Evolutionary conservation across 2,329 filamentous ascomycete species (phyloP), one percentile per base, ranked within the genome.

Genomic region (Endothia cerciana): DNA sequence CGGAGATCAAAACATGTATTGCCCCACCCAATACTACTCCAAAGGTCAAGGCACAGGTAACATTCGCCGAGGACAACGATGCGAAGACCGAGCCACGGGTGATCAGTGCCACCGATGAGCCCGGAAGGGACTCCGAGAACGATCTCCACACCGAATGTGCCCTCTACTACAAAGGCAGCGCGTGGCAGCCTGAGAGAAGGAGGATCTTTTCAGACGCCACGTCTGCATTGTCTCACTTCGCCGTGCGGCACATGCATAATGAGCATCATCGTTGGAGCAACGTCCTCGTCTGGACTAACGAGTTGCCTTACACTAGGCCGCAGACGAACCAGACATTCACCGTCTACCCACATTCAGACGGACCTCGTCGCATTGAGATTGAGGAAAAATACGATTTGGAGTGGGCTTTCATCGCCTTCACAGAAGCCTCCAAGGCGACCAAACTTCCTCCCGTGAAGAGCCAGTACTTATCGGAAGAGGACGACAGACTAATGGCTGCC

Each of bases 391-490:
- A 58, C 38, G n/a, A 30, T 30, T 7, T 63, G 19, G 30, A 64
- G n/a, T 68, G 66, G 66, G 66, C 66, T n/a, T 47, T 68, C 25
- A 58, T 68, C 38, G 63, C 28, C 33, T 63, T 68, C 51, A 68
- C 57, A 17, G 33, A 62, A 17, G 57, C 33, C 19, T 36, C 53
- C 49, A 28, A 51, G 8, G n/a, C 51, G 28, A 58, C 62, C 30
- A 62, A 38, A n/a, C n/a, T 57, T 6, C 51, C 57, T 6, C 17
- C 15, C 17, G 25, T 17, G 4, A 51, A 49, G 4, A 40, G 60
- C 8, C 17, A 4, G 38, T 11, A 38, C 53, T 22, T 49, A 3
- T 19, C 33, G 3, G 47, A 58, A 40, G 43, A 63, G 2, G 64
- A 66, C 17, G 33, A 17, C 1, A 62, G 61, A 28, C 25, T 68